Conservation (phyloP, 2,329 filamentous ascomycete genomes). For the Botrytis squamosa region DNA sequence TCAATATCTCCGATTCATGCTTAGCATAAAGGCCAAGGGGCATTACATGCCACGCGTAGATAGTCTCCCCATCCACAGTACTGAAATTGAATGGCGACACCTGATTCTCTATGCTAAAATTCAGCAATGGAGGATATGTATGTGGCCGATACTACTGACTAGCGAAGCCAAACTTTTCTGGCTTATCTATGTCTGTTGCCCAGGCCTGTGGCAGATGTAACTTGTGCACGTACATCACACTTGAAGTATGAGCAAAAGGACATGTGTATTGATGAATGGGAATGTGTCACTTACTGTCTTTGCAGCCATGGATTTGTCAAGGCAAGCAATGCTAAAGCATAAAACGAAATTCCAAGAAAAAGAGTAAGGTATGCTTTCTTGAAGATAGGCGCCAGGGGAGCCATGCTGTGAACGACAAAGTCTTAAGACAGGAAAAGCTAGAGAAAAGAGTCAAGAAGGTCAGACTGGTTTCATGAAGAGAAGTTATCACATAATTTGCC, state of each 20-base stretch:
- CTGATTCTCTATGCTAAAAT: constrained; percentile 64
- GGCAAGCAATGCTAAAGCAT: constrained; percentile 63
- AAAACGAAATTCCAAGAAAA: constrained; percentile 60
- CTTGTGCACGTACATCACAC: constrained; percentile 80
- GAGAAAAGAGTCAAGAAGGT: neutral
- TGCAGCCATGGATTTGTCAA: constrained; percentile 71
- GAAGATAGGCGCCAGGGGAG: constrained; percentile 45
- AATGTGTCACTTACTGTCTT: constrained; percentile 62
- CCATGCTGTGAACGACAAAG: constrained; percentile 25
- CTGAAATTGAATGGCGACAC: constrained; percentile 79
- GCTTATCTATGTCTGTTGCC: constrained; percentile 71
- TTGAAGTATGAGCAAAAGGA: constrained; percentile 21
- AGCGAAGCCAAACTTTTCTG: constrained; percentile 83
- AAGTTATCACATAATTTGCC: neutral
- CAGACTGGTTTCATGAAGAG: neutral
- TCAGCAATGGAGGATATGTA: constrained; percentile 5
- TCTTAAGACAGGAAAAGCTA: constrained; percentile 8
- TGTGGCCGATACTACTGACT: constrained; percentile 50
- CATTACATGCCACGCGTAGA: constrained; percentile 90
- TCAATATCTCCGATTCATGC: constrained; percentile 62
- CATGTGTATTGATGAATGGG: neutral
- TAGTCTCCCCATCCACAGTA: constrained; percentile 70
- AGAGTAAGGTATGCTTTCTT: constrained; percentile 51
- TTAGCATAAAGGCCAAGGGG: constrained; percentile 74
- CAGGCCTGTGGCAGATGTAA: constrained; percentile 60